Conservation (phyloP, 1,139 yeast species). For the Zhuliangozyma blackwelliae region DNA sequence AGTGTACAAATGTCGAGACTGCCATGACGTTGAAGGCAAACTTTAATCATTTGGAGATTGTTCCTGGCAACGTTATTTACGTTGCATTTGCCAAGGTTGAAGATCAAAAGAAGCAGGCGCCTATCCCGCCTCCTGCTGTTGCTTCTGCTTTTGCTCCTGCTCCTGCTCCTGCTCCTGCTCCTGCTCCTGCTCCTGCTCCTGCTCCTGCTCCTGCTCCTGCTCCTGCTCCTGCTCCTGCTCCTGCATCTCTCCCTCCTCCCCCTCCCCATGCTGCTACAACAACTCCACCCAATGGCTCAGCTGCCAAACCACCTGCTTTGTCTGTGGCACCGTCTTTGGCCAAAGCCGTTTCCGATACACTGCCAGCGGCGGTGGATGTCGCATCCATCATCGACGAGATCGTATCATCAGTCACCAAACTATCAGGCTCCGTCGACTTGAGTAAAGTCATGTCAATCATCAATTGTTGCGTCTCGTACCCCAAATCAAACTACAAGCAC, state of each 20-base stretch:
- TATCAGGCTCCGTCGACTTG: constrained; percentile 19
- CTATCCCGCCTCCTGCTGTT: not conserved
- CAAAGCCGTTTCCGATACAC: too few species aligned
- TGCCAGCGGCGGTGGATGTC: constrained; percentile 17
- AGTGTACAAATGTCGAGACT: constrained; percentile 64
- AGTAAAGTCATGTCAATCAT: constrained; percentile 31
- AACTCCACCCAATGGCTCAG: constrained; percentile 3
- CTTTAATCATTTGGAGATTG: constrained; percentile 76
- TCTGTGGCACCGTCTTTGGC: too few species aligned
- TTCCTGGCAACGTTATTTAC: constrained; percentile 64
- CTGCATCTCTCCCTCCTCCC: too few species aligned
- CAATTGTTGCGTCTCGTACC: constrained; percentile 26
- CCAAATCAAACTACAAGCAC: constrained; percentile 33
- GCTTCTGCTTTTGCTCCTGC: not conserved
- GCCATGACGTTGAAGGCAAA: constrained; percentile 77
- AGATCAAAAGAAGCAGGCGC: constrained; percentile 12
- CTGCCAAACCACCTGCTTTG: not conserved
- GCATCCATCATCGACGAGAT: constrained; percentile 21
- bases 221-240: too few species aligned
- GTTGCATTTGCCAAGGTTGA: constrained; percentile 66
- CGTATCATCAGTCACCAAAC: constrained; percentile 16
- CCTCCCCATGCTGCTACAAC: too few species aligned
- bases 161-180: constrained; percentile 1
- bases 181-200: constrained; percentile 1
- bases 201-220: too few species aligned